Base-by-base conservation (phyloP, 2,329 filamentous ascomycete genomes). In the Alternaria longipes region DNA sequence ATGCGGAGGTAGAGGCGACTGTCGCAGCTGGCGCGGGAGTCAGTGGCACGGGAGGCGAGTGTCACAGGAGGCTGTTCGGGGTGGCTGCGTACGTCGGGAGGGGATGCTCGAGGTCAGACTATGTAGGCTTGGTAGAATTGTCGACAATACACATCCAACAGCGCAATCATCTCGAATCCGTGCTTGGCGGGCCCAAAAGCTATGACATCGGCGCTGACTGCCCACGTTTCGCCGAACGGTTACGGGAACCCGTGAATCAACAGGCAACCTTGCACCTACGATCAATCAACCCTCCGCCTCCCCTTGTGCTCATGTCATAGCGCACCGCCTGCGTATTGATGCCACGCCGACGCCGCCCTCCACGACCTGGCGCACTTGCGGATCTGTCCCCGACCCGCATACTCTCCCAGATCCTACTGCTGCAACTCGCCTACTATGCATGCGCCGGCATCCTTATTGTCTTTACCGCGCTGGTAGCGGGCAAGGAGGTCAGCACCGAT, bases 361-460 rank as follows among this genome's bases (percentile, higher is more conserved):
- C 87, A 67, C 85, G 87, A 71, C 86, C 89, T 53, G 89, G 89
- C 77, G 87, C 88, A 60, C 84, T 90, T 67, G 85, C 85, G 54
- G 88, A 91, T 74, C 87, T 91, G 54, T 85, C 88, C 44, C 89
- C 89, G 46, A 82, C 88, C 61, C 87, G 87, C 73, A 91, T 91
- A 77, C 79, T 90, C 62, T 84, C 84, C 49, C 89, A 91, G 78
- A 91, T 91, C 71, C 64, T 87, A 59, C 72, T 89, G 42, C 84
- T 91, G 6, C 89, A 91, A 74, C 71, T 85, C 44, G 84, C 85
- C 64, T 91, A 89, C 80, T 91, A 91, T 82, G 80, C 79, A 63
- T 84, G 83, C 68, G 88, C 87, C 6, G 84, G 85, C 20, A 76
- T 86, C 24, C 82, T 91, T 59, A 90, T 91, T 58, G 75, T 90